These are phyloP conservation scores for Heliamphora exappendiculata DNA, from an alignment of 148 eudicot genomes.

Conservation along the genomic window DNA sequence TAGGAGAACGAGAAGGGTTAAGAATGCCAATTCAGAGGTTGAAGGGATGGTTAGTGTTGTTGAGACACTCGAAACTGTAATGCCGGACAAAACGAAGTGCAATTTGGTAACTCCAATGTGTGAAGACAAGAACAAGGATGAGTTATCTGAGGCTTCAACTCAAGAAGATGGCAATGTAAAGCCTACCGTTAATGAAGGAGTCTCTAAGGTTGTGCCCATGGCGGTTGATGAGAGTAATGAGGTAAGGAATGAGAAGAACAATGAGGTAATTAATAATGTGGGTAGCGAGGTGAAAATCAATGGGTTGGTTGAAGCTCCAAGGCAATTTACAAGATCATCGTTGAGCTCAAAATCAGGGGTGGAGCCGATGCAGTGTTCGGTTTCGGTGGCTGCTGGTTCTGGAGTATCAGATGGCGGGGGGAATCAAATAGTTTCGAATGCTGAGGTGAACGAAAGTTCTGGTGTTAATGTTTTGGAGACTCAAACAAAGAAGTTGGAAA, in stretches of 20 bases:
- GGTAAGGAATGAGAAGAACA: background rate
- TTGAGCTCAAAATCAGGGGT: constrained; percentile 26
- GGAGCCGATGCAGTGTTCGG: background rate
- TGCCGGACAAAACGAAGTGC: background rate
- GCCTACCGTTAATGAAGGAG: background rate
- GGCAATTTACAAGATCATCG: constrained; percentile 44
- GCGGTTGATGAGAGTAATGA: background rate
- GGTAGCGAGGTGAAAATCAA: background rate
- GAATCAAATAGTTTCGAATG: constrained; percentile 22
- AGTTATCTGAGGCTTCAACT: constrained; percentile 20
- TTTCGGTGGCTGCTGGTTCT: constrained; percentile 2
- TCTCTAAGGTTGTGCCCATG: background rate
- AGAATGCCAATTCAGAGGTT: background rate
- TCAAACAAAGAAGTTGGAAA: constrained; percentile 39
- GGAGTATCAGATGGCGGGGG: constrained; percentile 14
- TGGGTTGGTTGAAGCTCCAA: constrained; percentile 7
- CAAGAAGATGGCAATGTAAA: constrained; percentile 14
- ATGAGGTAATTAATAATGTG: background rate
- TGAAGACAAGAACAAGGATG: background rate
- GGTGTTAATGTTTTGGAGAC: constrained; percentile 24
- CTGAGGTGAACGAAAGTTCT: constrained; percentile 16
- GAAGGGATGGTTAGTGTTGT: background rate
- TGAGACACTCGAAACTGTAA: constrained; percentile 1
- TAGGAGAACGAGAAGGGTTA: constrained; percentile 5
- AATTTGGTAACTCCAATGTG: constrained; percentile 3